Evolutionary conservation across 768 basidiomycete species (phyloP).

Genomic region (Boletus eberwhitei): DNA sequence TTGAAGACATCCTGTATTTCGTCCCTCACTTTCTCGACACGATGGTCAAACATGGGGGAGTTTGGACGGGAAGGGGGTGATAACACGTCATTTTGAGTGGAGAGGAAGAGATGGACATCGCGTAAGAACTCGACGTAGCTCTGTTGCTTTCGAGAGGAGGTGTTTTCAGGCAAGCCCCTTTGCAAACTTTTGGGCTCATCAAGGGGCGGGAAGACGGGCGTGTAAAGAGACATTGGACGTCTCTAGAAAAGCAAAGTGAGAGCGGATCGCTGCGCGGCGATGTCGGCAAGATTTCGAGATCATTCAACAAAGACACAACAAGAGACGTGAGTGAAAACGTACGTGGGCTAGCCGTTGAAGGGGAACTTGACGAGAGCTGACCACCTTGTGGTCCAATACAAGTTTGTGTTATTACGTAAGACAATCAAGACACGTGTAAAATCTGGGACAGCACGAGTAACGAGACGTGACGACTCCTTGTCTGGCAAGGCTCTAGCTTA

Average conservation of each 20-base stretch:
- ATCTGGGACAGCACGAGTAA: background rate
- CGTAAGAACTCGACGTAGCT: slow-evolving; percentile 27
- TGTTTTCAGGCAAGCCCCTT: slow-evolving; percentile 5
- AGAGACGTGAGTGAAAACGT: background rate
- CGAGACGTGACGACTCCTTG: too few species aligned
- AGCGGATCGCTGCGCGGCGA: background rate
- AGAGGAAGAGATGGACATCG: slow-evolving; percentile 32
- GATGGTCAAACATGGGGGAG: slow-evolving; percentile 28
- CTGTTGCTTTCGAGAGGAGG: slow-evolving; percentile 7
- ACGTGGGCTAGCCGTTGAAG: slow-evolving; percentile 3
- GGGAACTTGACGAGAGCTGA: background rate
- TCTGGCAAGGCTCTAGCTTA: background rate
- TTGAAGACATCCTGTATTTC: slow-evolving; percentile 35
- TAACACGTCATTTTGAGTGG: slow-evolving; percentile 31
- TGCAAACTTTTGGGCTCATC: slow-evolving; percentile 5
- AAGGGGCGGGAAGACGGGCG: slow-evolving; percentile 31
- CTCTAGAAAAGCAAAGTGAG: background rate
- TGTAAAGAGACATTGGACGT: slow-evolving; percentile 32
- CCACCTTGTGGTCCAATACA: background rate
- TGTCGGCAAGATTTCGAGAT: background rate
- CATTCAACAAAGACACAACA: background rate
- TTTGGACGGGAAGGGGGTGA: slow-evolving; percentile 35
- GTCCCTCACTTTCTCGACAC: slow-evolving; percentile 32
- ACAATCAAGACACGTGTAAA: background rate
- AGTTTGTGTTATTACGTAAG: slow-evolving; percentile 11